Base-by-base conservation (phyloP, 2,329 filamentous ascomycete species). In the Corynespora cassiicola region DNA sequence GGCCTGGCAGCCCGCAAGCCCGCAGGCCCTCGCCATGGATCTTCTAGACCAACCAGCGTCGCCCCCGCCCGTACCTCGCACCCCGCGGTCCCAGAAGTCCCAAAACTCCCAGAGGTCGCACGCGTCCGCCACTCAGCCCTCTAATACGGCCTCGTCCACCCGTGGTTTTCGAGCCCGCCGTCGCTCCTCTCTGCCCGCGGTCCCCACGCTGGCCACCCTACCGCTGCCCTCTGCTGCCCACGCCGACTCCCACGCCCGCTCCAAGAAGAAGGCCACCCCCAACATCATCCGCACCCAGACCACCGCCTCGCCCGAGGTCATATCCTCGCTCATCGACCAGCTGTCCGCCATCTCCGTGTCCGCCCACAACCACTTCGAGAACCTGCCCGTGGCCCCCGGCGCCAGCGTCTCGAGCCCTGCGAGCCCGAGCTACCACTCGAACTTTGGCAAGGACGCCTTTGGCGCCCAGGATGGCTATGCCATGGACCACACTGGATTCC, bases 401-500 rank as follows among this genome's bases (percentile, higher is more conserved):
- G 60, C 49, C 48, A 65, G 48, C 63, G 58, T 39, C 36, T 67
- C 52, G 47, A 56, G 47, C 11, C 61, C 56, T n/a, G 47, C 50
- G 14, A 65, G 45, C 38, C 58, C 55, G 26, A 61, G 50, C 39
- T 31, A 45, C 14, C 54, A 56, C 36, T 53, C 58, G 17, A 55
- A 60, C 31, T 65, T 58, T 23, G 49, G 32, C 16, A 31, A 41
- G 9, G 53, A 52, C 30, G 54, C 54, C 26, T 36, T 58, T 18
- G 44, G 47, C 5, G 50, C 36, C 6, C 48, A 50, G 26, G 40
- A 61, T 57, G 61, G 61, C 44, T 88, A 87, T 63, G 85, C 87
- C 30, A 80, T 88, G 69, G 87, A 88, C 61, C 89, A 89, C 76
- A 82, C 85, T 42, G 78, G 82, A 42, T 86, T 81, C 65, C 73